These are phyloP conservation scores for Agroathelia rolfsii DNA, from an alignment of 1,284 basidiomycete genomes.

Conservation along the genomic window DNA sequence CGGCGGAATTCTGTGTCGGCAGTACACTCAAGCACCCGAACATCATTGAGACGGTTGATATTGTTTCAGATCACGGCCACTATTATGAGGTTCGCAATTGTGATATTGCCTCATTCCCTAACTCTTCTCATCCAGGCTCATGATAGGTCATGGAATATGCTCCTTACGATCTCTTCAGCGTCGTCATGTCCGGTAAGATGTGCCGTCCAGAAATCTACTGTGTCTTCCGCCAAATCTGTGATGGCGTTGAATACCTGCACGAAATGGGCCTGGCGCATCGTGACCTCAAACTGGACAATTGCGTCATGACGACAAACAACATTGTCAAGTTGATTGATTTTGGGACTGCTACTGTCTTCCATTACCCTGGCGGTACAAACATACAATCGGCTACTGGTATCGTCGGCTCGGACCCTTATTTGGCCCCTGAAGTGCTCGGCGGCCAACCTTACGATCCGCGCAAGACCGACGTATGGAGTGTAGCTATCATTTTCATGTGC, in stretches of 20 bases:
- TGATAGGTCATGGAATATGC: slow-evolving; percentile 97
- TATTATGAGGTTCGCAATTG: slow-evolving; percentile 88
- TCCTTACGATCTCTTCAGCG: slow-evolving; percentile 95
- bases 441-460: slow-evolving; percentile 77
- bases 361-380: slow-evolving; percentile 76
- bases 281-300: slow-evolving; percentile 99
- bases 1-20: slow-evolving; percentile 97
- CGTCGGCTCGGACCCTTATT: slow-evolving; percentile 96
- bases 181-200: slow-evolving; percentile 99
- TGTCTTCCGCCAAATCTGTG: slow-evolving; percentile 97
- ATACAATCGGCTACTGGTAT: slow-evolving; percentile 75
- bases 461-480: slow-evolving; percentile 97
- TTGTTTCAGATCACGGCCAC: slow-evolving; percentile 94
- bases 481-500: slow-evolving; percentile 98
- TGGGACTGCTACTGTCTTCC: slow-evolving; percentile 98
- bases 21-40: slow-evolving; percentile 92
- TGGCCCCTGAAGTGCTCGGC: slow-evolving; percentile 91
- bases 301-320: slow-evolving; percentile 92
- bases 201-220: slow-evolving; percentile 96
- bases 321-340: slow-evolving; percentile 99
- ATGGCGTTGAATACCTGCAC: slow-evolving; percentile 97
- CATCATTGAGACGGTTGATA: slow-evolving; percentile 98
- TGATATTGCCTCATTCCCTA: background rate
- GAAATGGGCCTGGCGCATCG: slow-evolving; percentile 96
- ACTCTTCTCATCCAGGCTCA: slow-evolving; percentile 8